Percentiles rank a stretch among this genome's conserved stretches.
Evolutionary conservation across 768 basidiomycete genomes (phyloP).

Genomic region (Naganishia randhawae): DNA sequence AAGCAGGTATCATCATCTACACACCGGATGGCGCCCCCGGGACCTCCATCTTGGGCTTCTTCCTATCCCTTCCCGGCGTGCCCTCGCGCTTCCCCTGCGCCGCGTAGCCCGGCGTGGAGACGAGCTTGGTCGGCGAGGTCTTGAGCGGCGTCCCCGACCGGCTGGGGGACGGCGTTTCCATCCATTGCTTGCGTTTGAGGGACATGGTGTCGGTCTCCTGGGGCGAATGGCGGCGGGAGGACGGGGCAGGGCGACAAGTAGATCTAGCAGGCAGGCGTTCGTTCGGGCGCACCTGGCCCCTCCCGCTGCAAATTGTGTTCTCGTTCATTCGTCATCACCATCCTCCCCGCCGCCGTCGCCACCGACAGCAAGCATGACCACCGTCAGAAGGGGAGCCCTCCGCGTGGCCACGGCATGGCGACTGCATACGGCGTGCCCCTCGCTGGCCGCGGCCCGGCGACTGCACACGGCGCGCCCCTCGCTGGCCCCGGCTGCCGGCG

Average conservation of each 20-base stretch:
- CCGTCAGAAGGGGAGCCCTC: too few relatives aligned
- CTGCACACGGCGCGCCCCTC: neutral
- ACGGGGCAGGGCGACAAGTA: neutral
- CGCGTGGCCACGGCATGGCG: neutral
- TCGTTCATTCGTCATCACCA: constrained; percentile 13
- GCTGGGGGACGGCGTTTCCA: constrained; percentile 4
- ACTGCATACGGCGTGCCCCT: too few relatives aligned
- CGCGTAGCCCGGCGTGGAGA: neutral
- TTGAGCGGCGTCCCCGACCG: too few relatives aligned
- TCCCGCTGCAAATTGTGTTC: neutral
- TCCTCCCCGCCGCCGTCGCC: neutral
- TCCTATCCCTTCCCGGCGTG: neutral
- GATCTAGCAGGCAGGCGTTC: neutral
- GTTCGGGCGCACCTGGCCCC: neutral
- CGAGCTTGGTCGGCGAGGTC: constrained; percentile 15
- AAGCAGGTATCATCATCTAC: neutral
- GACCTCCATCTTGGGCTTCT: constrained; percentile 12
- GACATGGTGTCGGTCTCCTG: neutral
- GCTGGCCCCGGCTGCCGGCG: neutral
- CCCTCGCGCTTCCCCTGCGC: neutral
- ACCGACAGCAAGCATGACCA: neutral
- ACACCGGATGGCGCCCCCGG: neutral
- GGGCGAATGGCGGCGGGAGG: neutral
- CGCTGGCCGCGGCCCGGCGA: neutral
- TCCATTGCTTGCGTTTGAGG: constrained; percentile 20